These are phyloP conservation scores for Curvularia verruculosa DNA, from an alignment of 2,329 filamentous ascomycete genomes.

Conservation along the genomic window DNA sequence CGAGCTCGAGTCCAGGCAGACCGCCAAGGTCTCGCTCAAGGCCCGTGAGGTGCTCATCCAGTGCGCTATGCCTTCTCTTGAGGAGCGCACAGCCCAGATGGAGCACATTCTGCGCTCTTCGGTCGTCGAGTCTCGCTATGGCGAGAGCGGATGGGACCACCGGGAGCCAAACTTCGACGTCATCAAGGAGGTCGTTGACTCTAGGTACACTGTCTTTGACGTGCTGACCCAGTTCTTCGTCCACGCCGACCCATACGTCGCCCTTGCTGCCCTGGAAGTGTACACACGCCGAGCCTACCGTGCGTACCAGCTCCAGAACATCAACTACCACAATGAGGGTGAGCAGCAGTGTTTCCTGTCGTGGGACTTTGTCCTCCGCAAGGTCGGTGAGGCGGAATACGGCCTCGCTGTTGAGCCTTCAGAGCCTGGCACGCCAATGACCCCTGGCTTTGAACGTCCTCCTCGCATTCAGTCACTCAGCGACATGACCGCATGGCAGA, in stretches of 20 bases:
- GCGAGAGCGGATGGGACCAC: constrained; percentile 96
- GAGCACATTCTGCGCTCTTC: constrained; percentile 97
- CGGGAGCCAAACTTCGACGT: constrained; percentile 87
- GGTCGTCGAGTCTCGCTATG: constrained; percentile 95
- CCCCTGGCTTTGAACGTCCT: constrained; percentile 69
- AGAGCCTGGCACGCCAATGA: constrained; percentile 71
- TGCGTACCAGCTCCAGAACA: constrained; percentile 87
- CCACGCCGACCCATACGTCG: constrained; percentile 92
- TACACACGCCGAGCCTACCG: constrained; percentile 97
- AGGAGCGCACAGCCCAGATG: constrained; percentile 95
- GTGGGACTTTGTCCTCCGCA: constrained; percentile 95
- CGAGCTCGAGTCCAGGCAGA: constrained; percentile 83
- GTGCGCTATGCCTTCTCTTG: constrained; percentile 91
- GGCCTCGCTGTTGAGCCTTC: constrained; percentile 80
- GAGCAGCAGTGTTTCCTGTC: constrained; percentile 82
- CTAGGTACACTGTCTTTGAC: constrained; percentile 97
- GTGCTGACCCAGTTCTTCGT: constrained; percentile 94
- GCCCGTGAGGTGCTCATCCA: constrained; percentile 97
- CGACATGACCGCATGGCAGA: constrained; percentile 88
- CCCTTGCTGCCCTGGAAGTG: constrained; percentile 89
- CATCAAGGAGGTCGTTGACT: constrained; percentile 97
- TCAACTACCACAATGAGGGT: constrained; percentile 81
- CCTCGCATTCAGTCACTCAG: constrained; percentile 93
- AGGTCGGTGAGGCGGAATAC: constrained; percentile 90
- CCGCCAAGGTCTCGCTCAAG: constrained; percentile 96